Base-by-base conservation (phyloP, 2,329 filamentous ascomycete species). In the Epichloe aotearoae region DNA sequence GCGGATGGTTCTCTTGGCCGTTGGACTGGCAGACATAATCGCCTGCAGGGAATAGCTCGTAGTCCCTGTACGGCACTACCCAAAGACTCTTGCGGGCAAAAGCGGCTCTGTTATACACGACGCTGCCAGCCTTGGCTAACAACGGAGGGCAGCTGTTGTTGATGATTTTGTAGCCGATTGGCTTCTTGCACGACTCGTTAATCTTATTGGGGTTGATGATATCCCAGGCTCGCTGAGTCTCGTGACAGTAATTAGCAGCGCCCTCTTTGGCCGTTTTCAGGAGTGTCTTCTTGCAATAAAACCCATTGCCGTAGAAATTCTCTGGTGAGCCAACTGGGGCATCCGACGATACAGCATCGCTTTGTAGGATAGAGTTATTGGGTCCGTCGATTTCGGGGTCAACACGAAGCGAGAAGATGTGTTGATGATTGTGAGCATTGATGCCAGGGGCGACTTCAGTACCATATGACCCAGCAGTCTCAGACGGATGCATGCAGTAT, bases 241-340 rank as follows among this genome's bases (percentile, higher is more conserved):
- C 57, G 52, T 57, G 57, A 46, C 56, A 53, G 54, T 64, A 62
- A 39, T 53, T 46, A 19, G 55, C 55, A 8, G 56, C 57, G 14
- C 52, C 59, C 46, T 62, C 53, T 19, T 49, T 53, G 30, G 60
- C 52, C 10, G 57, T 62, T 1, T 52, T 53, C 12, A 63, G 55
- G 15, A 55, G 52, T 26, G 61, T 63, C 58, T 59, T 61, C 46
- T 56, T 58, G 54, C 54, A 59, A 52, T 61, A 87, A 65, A 88
- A 88, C 5, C 82, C 84, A 60, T 88, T 88, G 54, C 85, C 84
- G 63, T 86, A 83, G 50, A 74, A 79, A 66, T 89, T 88, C 63
- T 86, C 82, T 8, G 70, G 67, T 46, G 78, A 83, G 11, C 84
- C 84, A 0, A 84, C 75, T 41, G 79, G 76, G 10, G 77, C 83